Percentiles rank a stretch among this genome's conserved stretches.
phyloP scores from a whole-genome alignment of 257 asterid species.

The Solanum chilense region DNA sequence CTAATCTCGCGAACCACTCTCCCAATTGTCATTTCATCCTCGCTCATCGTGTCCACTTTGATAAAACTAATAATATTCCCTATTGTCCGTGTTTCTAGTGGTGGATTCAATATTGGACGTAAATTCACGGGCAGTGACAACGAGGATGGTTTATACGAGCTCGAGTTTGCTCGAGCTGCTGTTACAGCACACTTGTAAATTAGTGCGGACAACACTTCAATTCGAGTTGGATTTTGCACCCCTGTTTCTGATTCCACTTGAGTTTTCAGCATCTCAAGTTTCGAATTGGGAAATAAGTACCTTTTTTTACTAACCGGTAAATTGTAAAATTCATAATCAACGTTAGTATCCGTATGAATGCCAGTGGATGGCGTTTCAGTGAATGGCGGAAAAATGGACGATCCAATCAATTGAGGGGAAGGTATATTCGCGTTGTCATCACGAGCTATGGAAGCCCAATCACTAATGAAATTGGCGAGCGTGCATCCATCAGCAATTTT shows the following conservation, averaged over 20 bases:
- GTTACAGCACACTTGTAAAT: background rate
- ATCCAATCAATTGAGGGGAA: background rate
- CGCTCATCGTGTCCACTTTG: background rate
- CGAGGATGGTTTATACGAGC: background rate
- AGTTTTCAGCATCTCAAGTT: background rate
- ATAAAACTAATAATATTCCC: background rate
- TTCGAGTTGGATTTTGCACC: background rate
- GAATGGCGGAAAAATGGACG: background rate
- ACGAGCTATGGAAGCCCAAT: background rate
- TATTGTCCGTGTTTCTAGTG: background rate
- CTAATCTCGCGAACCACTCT: background rate
- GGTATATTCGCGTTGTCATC: background rate
- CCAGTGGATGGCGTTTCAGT: background rate
- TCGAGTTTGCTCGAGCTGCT: background rate
- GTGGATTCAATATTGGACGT: background rate
- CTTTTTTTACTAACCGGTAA: background rate
- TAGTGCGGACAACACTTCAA: background rate
- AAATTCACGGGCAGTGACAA: background rate
- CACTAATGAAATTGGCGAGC: background rate
- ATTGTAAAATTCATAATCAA: background rate
- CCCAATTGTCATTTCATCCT: background rate
- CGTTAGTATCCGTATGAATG: background rate
- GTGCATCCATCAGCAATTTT: slow-evolving; percentile 3
- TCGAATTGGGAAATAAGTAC: background rate
- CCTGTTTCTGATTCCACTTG: background rate